Percentiles rank a stretch among this genome's conserved stretches.
These are phyloP conservation scores for Botrytis medusae DNA, from an alignment of 2,329 filamentous ascomycete species.

Conservation along the genomic window DNA sequence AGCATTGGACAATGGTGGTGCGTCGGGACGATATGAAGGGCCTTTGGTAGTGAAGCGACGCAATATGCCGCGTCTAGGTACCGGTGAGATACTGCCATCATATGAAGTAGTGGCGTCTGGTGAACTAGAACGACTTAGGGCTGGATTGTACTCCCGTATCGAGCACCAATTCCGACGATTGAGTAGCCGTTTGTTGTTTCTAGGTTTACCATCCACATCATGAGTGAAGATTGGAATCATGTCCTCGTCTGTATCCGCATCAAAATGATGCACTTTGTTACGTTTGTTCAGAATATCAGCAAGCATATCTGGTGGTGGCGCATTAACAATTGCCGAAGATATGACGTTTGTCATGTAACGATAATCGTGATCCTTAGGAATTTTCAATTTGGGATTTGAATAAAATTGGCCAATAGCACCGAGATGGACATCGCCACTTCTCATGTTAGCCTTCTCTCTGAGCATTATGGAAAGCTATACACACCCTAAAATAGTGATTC, in stretches of 20 bases:
- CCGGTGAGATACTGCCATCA: constrained; percentile 45
- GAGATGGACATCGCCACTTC: constrained; percentile 86
- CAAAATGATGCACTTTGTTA: constrained; percentile 76
- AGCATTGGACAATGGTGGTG: constrained; percentile 34
- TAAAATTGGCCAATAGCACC: constrained; percentile 94
- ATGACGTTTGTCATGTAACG: constrained; percentile 97
- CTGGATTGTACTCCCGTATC: constrained; percentile 80
- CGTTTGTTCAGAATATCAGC: constrained; percentile 91
- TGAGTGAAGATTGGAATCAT: constrained; percentile 93
- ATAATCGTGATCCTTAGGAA: constrained; percentile 87
- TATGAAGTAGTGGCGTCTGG: constrained; percentile 48
- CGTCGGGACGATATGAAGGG: constrained; percentile 37
- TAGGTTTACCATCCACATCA: constrained; percentile 82
- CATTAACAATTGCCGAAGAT: constrained; percentile 91
- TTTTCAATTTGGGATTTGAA: constrained; percentile 76
- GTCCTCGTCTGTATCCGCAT: constrained; percentile 81
- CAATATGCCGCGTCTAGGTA: constrained; percentile 34
- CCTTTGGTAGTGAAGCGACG: constrained; percentile 39
- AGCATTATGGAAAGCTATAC: constrained; percentile 23
- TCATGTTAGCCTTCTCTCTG: constrained; percentile 27
- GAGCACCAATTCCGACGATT: constrained; percentile 95
- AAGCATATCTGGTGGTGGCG: constrained; percentile 82
- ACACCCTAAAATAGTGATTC: constrained; percentile 81
- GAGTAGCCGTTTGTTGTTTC: constrained; percentile 88
- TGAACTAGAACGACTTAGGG: constrained; percentile 68